Evolutionary conservation across 116 monocot genomes (phyloP).

Genomic region (Papilionanthe hybrid): DNA sequence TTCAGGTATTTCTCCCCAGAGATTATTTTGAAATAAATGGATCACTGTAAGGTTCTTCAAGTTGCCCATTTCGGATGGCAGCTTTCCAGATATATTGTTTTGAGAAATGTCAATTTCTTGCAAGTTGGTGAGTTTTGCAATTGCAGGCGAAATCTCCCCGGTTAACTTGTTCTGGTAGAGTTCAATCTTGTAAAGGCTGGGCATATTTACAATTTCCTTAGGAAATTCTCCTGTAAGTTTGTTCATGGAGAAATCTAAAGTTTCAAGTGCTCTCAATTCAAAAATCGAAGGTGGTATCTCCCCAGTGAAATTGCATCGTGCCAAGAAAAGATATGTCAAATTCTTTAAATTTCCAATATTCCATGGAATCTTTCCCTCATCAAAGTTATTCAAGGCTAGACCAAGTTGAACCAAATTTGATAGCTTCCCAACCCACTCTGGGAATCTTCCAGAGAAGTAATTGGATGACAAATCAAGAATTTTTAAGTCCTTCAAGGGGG

Average conservation of each 20-base stretch:
- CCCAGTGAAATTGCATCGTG: constrained; percentile 67
- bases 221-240: constrained; percentile 63
- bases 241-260: constrained; percentile 78
- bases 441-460: constrained; percentile 50
- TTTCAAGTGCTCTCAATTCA: constrained; percentile 39
- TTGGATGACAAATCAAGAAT: constrained; percentile 71
- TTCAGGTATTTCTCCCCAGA: constrained; percentile 62
- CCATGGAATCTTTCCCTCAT: constrained; percentile 43
- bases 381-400: constrained; percentile 59
- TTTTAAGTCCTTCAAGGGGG: constrained; percentile 45
- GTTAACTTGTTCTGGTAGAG: constrained; percentile 73
- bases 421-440: constrained; percentile 58
- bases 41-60: constrained; percentile 60
- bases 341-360: constrained; percentile 73
- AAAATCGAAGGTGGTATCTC: constrained; percentile 61
- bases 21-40: constrained; percentile 60
- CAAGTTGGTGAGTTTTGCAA: constrained; percentile 44
- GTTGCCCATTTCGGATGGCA: constrained; percentile 62
- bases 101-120: constrained; percentile 73
- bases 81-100: constrained; percentile 54
- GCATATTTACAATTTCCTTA: constrained; percentile 49
- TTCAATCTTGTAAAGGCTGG: constrained; percentile 70
- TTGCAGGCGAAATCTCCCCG: constrained; percentile 61
- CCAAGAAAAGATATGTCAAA: constrained; percentile 65
- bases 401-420: constrained; percentile 39